These are phyloP conservation scores for Phytophthora chlamydospora DNA, from an alignment of 352 stramenopile species.

Conservation along the genomic window DNA sequence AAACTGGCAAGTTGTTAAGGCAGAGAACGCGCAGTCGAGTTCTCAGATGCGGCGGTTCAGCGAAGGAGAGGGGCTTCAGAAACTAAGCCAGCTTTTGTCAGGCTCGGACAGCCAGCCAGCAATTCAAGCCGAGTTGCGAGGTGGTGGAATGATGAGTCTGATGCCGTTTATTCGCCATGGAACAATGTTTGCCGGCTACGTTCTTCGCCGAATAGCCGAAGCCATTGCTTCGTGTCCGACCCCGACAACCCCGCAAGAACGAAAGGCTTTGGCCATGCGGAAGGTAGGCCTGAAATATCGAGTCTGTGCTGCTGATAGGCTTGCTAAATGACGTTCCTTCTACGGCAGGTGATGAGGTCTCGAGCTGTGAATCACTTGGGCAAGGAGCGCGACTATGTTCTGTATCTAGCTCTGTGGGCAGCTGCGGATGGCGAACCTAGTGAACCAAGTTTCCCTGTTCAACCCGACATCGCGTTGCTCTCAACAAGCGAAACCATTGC, in stretches of 20 bases:
- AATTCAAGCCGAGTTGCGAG: constrained; percentile 72
- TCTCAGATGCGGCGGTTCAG: constrained; percentile 49
- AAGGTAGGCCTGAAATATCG: constrained; percentile 42
- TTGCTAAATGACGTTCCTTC: constrained; percentile 1
- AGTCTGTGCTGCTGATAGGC: not conserved
- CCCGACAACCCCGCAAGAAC: constrained; percentile 46
- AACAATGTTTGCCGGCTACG: constrained; percentile 58
- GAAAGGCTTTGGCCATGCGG: constrained; percentile 64
- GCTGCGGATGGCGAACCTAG: constrained; percentile 14
- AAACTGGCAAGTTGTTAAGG: constrained; percentile 54
- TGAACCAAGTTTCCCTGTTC: constrained; percentile 3
- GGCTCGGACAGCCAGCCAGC: constrained; percentile 50
- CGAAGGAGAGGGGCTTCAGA: constrained; percentile 55
- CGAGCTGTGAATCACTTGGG: constrained; percentile 60
- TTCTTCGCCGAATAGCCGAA: constrained; percentile 51
- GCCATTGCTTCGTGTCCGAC: constrained; percentile 45
- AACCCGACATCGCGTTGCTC: constrained; percentile 24
- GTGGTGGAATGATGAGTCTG: constrained; percentile 70
- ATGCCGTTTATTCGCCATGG: constrained; percentile 80
- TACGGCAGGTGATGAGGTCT: constrained; percentile 65
- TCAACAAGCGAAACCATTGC: constrained; percentile 37
- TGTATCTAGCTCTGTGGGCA: constrained; percentile 65
- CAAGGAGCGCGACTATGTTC: constrained; percentile 68
- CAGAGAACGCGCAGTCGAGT: constrained; percentile 46
- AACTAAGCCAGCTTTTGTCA: constrained; percentile 54